Percentiles rank a stretch among this genome's conserved stretches.
These are phyloP conservation scores for Plasmodium reichenowi DNA, from an alignment of 169 alveolate species.

Conservation along the genomic window DNA sequence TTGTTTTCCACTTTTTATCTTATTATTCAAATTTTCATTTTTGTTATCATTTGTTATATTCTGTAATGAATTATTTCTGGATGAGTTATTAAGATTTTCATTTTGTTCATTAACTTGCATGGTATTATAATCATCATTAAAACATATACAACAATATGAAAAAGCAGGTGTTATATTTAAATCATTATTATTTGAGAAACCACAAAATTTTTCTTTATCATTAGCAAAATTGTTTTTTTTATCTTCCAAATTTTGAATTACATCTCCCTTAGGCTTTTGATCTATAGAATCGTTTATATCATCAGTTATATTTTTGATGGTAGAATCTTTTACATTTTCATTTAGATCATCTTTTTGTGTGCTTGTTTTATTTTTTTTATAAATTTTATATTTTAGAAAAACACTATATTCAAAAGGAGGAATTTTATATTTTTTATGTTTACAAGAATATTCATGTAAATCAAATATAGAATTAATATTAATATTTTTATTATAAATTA, in stretches of 20 bases:
- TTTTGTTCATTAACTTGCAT: constrained; percentile 41
- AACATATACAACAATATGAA: constrained; percentile 58
- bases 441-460: constrained; percentile 43
- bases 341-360: neutral
- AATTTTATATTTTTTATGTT: constrained; percentile 42
- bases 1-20: neutral
- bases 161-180: constrained; percentile 54
- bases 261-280: neutral
- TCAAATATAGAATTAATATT: constrained; percentile 32
- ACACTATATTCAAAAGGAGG: constrained; percentile 65
- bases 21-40: neutral
- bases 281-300: neutral
- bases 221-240: constrained; percentile 4
- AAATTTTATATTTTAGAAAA: constrained; percentile 35
- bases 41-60: neutral
- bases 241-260: constrained; percentile 2
- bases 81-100: constrained; percentile 1
- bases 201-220: constrained; percentile 67
- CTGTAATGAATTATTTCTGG: constrained; percentile 24
- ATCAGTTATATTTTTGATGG: neutral
- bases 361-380: constrained; percentile 6
- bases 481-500: constrained; percentile 3
- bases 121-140: constrained; percentile 64
- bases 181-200: constrained; percentile 59
- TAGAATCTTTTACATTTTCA: neutral